phyloP scores from a whole-genome alignment of 208 protist genomes.

The Leishmania tropica region DNA sequence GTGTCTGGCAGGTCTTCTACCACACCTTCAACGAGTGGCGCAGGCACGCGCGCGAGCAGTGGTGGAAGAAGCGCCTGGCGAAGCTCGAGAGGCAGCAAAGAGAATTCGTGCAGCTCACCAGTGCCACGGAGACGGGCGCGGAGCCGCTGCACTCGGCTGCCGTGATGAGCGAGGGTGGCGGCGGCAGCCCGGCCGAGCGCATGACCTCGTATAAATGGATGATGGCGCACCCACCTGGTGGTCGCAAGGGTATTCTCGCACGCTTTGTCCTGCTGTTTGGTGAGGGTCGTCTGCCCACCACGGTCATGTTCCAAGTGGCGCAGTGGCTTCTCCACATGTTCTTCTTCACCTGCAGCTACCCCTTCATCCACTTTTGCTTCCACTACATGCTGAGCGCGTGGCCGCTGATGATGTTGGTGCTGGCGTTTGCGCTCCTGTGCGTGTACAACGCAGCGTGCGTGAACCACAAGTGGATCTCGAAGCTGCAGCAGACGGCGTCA shows the following conservation, averaged over 20 bases:
- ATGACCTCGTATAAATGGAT: slow-evolving; percentile 77
- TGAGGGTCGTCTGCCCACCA: slow-evolving; percentile 44
- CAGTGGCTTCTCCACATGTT: slow-evolving; percentile 56
- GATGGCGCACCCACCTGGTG: slow-evolving; percentile 65
- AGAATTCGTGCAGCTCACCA: slow-evolving; percentile 46
- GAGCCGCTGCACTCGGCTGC: slow-evolving; percentile 35
- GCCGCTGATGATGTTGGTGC: slow-evolving; percentile 48
- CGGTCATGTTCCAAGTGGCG: slow-evolving; percentile 49
- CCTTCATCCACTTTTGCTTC: slow-evolving; percentile 50
- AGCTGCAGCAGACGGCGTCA: slow-evolving; percentile 48
- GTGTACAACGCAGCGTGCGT: slow-evolving; percentile 63
- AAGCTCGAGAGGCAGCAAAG: slow-evolving; percentile 31
- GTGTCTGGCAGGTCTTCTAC: slow-evolving; percentile 67
- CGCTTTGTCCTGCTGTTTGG: slow-evolving; percentile 59
- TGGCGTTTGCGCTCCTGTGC: slow-evolving; percentile 39
- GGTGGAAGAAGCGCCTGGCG: slow-evolving; percentile 28
- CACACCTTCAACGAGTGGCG: slow-evolving; percentile 57
- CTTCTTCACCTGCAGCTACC: slow-evolving; percentile 55
- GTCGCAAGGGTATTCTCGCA: slow-evolving; percentile 51
- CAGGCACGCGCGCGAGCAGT: slow-evolving; percentile 27
- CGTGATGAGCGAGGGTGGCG: slow-evolving; percentile 34
- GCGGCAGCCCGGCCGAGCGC: slow-evolving; percentile 41
- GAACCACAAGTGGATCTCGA: slow-evolving; percentile 56
- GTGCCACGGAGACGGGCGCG: slow-evolving; percentile 35
- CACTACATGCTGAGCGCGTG: slow-evolving; percentile 43